phyloP scores from a whole-genome alignment of 2,329 filamentous ascomycete species.

The Trichoderma sp. region DNA sequence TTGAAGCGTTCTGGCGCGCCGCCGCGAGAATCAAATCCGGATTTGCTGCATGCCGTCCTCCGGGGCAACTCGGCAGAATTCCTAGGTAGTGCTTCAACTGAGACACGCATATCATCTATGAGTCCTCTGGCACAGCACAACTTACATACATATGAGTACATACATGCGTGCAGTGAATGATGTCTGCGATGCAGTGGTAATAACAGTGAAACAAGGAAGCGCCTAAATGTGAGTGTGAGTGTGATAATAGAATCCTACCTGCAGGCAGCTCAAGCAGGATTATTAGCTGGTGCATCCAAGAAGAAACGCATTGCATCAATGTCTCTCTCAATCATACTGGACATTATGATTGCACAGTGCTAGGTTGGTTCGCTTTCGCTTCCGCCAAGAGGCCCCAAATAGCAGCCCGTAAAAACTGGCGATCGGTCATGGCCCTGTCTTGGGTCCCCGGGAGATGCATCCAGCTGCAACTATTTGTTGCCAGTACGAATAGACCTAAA shows the following conservation, averaged over 20 bases:
- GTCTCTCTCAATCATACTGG: background rate
- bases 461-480: background rate
- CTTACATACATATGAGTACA: background rate
- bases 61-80: background rate
- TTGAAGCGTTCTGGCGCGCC: constrained; percentile 4
- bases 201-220: too few relatives aligned
- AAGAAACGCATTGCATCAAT: background rate
- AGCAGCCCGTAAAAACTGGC: constrained; percentile 3
- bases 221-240: too few relatives aligned
- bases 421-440: constrained; percentile 2
- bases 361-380: background rate
- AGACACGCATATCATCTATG: background rate
- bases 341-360: too few relatives aligned
- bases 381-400: constrained; percentile 8
- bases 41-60: background rate
- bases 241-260: too few relatives aligned
- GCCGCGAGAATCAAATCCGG: background rate
- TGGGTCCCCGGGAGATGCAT: background rate
- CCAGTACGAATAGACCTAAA: too few relatives aligned
- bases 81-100: background rate
- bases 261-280: too few relatives aligned
- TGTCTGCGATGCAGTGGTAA: too few relatives aligned
- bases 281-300: too few relatives aligned
- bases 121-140: background rate
- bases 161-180: too few relatives aligned